Base-by-base conservation (phyloP, 2,329 filamentous ascomycete genomes). In the Triangularia verruculosa region DNA sequence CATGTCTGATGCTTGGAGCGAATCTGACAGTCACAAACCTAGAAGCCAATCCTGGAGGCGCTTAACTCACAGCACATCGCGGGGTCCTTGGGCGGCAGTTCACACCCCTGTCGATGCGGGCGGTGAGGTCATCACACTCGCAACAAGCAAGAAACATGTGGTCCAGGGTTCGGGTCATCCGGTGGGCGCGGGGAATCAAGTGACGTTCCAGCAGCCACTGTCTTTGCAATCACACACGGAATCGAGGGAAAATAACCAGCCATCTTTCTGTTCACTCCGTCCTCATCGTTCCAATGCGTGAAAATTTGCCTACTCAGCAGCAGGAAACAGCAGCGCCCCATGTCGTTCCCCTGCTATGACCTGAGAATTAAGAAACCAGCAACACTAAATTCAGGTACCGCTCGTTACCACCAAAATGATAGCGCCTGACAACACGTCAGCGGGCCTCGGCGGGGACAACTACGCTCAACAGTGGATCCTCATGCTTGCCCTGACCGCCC, bases 401-500 rank as follows among this genome's bases (percentile, higher is more conserved):
- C n/a, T n/a, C n/a, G n/a, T 70, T 73, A 34, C 28, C 24, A 39
- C 8, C 54, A 28, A 30, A 27, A 85, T 85, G 83, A 77, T 79
- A 72, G 39, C n/a, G 39, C n/a, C 20, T 47, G 39, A 22, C 39
- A 47, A 47, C 39, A 47, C 39, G 20, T 47, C 39, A 47, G 39
- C 39, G 39, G 39, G 39, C 39, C 39, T 47, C n/a, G n/a, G 39
- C 39, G 39, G 39, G 7, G 79, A 81, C 74, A 78, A 79, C 68
- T 77, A 79, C 70, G 78, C 78, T 71, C 77, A 82, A 64, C 79
- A 83, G 76, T 86, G 84, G 83, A 82, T 83, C 73, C 78, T 85
- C 69, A 77, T 86, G 72, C 78, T 88, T 64, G 78, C 83, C 68
- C 76, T 86, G 74, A 83, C 84, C 74, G 85, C 86, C 66, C 79